Evolutionary conservation across 192 early-diverging fungal genomes (phyloP), one percentile per base, ranked within the genome.

Genomic region (Backusella mclennaniae): DNA sequence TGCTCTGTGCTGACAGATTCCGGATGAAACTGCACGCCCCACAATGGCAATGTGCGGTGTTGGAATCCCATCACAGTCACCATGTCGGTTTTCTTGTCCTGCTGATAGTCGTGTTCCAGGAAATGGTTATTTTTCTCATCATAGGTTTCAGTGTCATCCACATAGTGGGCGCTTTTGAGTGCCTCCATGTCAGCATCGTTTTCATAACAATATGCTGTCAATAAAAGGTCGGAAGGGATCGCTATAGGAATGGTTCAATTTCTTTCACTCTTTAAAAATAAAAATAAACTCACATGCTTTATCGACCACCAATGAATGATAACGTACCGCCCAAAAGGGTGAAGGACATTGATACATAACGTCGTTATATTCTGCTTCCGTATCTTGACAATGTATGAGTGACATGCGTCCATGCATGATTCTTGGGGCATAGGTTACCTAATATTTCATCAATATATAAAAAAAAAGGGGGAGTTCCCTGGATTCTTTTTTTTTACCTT

Each of bases 21-120:
- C 8, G 97, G 97, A 76, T 99, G 97, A 79, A 98, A 98, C 75
- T 99, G 97, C 44, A 99, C 94, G 11, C 95, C 94, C 84, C 90
- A 95, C 11, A 97, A 81, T 35, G 95, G 95, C 21, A 86, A 79
- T 1, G 52, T 71, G 21, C 69, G 81, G 83, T 97, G 96, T 67
- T 87, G 79, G 39, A 99, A 79, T 1, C 89, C 96, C 96, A 97
- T 96, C 14, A 99, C 86, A 3, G 87, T 88, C 4, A 82, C 80
- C 1, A 76, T 76, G 41, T 63, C 71, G 6, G 33, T 44, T 21
- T 52, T n/a, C 0, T 66, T 11, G 46, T 71, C 44, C 4, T 19
- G n/a, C 2, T 53, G 35, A 14, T 69, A 19, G 8, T 59, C 35
- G 26, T 76, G 76, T 21, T 72, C 46, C 31, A 77, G 46, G 41